Percentiles rank a stretch among this genome's conserved stretches.
phyloP scores from a whole-genome alignment of 2,329 filamentous ascomycete genomes.

The Xylariaceae sp. region DNA sequence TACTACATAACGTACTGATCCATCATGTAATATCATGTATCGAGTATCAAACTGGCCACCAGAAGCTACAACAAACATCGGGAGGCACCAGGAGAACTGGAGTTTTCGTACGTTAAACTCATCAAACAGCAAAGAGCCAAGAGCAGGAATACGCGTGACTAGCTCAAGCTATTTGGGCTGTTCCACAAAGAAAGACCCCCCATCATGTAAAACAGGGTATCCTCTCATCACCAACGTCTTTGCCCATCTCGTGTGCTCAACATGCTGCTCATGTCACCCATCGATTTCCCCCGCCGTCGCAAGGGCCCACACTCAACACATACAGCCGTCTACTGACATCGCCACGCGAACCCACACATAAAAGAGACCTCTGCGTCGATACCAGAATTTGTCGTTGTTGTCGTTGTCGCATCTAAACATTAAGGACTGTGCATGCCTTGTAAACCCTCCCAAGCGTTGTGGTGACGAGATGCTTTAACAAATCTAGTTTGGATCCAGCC shows the following conservation, averaged over 20 bases:
- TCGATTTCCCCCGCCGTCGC: slow-evolving; percentile 7
- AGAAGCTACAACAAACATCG: slow-evolving; percentile 10
- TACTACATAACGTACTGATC: slow-evolving; percentile 1
- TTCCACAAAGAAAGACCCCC: slow-evolving; percentile 10
- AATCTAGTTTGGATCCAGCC: slow-evolving; percentile 11
- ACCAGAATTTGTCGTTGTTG: slow-evolving; percentile 13
- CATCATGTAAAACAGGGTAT: slow-evolving; percentile 12
- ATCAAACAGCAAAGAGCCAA: slow-evolving; percentile 10
- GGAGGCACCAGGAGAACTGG: slow-evolving; percentile 10
- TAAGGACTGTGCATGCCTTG: slow-evolving; percentile 19
- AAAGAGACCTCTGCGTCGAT: slow-evolving; percentile 25
- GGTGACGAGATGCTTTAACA: slow-evolving; percentile 12
- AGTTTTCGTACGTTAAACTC: slow-evolving; percentile 10
- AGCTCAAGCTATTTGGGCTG: slow-evolving; percentile 9
- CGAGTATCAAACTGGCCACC: slow-evolving; percentile 8
- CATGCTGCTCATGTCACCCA: slow-evolving; percentile 8
- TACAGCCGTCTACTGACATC: slow-evolving; percentile 19
- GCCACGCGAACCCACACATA: slow-evolving; percentile 21
- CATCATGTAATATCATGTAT: not conserved
- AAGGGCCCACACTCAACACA: slow-evolving; percentile 7
- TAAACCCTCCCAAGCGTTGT: slow-evolving; percentile 18
- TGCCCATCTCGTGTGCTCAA: slow-evolving; percentile 13
- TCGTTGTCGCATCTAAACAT: slow-evolving; percentile 21
- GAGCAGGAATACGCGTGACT: slow-evolving; percentile 9
- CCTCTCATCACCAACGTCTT: slow-evolving; percentile 7